phyloP scores from a whole-genome alignment of 2,329 filamentous ascomycete genomes.

The Didymella lethalis region DNA sequence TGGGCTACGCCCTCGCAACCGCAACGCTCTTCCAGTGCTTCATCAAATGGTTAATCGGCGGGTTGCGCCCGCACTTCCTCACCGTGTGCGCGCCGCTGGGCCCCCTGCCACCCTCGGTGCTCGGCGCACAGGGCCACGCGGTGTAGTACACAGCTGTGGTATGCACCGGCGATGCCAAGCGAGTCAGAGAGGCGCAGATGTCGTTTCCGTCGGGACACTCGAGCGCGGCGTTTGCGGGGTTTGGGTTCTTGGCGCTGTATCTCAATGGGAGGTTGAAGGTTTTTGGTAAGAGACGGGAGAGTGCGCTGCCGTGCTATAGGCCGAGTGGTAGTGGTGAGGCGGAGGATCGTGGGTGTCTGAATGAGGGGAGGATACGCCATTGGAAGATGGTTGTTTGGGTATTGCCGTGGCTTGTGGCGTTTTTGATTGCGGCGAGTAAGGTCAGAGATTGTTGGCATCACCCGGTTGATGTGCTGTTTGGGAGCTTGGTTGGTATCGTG shows the following conservation, averaged over 20 bases:
- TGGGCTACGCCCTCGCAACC: constrained; percentile 41
- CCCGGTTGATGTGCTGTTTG: constrained; percentile 72
- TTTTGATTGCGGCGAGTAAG: constrained; percentile 69
- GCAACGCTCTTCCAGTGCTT: constrained; percentile 40
- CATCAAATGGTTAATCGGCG: constrained; percentile 46
- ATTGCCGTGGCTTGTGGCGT: constrained; percentile 68
- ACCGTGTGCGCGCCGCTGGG: constrained; percentile 31
- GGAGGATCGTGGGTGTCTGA: neutral
- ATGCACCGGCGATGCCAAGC: constrained; percentile 26
- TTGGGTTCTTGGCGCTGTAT: constrained; percentile 41
- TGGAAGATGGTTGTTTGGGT: constrained; percentile 72
- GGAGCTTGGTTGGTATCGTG: constrained; percentile 66
- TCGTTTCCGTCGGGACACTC: constrained; percentile 45
- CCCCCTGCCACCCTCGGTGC: neutral
- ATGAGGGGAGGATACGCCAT: constrained; percentile 49
- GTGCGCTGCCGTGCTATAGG: neutral
- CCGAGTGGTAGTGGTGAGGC: neutral
- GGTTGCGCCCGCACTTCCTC: constrained; percentile 47
- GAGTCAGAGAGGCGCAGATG: constrained; percentile 39
- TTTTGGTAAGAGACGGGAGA: neutral
- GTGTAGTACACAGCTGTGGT: constrained; percentile 26
- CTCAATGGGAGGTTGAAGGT: constrained; percentile 41
- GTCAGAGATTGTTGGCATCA: constrained; percentile 74
- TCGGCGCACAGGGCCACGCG: neutral
- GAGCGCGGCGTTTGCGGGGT: constrained; percentile 43